A percentile compares a stretch with the other conserved stretches of the same genome.
Evolutionary conservation across 495 filamentous ascomycete genomes (phyloP).

Genomic region (Penicillium taxi): DNA sequence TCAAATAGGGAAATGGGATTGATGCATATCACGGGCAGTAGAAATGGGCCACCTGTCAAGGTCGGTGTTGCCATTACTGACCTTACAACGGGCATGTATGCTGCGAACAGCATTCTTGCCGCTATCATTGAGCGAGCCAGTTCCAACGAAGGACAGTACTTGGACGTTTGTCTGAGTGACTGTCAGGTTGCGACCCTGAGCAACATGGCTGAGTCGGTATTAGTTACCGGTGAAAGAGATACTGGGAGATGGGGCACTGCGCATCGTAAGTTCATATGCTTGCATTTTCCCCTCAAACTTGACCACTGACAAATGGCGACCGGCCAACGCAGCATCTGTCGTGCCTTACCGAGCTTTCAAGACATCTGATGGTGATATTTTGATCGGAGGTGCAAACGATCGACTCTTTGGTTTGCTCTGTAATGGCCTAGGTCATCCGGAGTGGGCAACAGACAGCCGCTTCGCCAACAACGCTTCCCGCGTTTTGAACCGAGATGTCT

Average conservation of each 20-base stretch:
- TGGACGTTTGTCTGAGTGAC: constrained; percentile 85
- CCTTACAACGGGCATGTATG: constrained; percentile 91
- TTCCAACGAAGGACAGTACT: constrained; percentile 77
- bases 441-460: constrained; percentile 69
- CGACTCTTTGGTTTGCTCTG: constrained; percentile 81
- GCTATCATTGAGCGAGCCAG: constrained; percentile 64
- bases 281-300: constrained; percentile 2
- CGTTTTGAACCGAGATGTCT: constrained; percentile 65
- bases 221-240: constrained; percentile 85
- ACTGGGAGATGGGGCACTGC: constrained; percentile 89
- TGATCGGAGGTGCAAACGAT: constrained; percentile 93
- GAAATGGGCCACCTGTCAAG: constrained; percentile 89
- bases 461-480: constrained; percentile 75
- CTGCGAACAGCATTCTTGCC: constrained; percentile 94
- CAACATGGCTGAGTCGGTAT: constrained; percentile 85
- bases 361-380: constrained; percentile 84
- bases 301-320: no score
- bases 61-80: constrained; percentile 97
- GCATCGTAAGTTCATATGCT: constrained; percentile 58
- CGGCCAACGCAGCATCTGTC: constrained; percentile 96
- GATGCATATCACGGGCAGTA: constrained; percentile 92
- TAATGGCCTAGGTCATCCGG: constrained; percentile 63
- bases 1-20: constrained; percentile 96
- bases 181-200: constrained; percentile 88
- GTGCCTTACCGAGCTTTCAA: constrained; percentile 90